Conservation (phyloP, 2,329 filamentous ascomycete species). For the Fonsecaea monophora region DNA sequence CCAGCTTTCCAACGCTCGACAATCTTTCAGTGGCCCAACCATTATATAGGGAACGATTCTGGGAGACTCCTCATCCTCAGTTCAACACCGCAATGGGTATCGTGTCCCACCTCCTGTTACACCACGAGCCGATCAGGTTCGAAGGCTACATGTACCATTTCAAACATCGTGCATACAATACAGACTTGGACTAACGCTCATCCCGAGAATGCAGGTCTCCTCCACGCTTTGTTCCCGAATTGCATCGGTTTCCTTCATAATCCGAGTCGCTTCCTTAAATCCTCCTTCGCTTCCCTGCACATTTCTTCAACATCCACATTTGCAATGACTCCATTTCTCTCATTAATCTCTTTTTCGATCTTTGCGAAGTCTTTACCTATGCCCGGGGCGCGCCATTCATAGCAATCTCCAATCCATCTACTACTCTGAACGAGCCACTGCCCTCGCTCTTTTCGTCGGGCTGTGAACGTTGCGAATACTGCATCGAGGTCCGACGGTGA, state of each 20-base stretch:
- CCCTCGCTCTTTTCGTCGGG: constrained; percentile 40
- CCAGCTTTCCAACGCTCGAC: no score
- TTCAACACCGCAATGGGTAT: neutral
- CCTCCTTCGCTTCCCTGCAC: constrained; percentile 40
- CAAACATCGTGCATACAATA: neutral
- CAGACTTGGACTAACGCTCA: neutral
- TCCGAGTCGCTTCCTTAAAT: constrained; percentile 32
- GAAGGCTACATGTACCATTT: neutral
- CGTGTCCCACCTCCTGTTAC: neutral
- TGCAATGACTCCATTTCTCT: constrained; percentile 37
- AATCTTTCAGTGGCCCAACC: neutral
- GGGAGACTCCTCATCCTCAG: neutral
- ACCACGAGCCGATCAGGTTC: neutral
- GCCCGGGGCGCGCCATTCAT: constrained; percentile 45
- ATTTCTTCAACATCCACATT: constrained; percentile 41
- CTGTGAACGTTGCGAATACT: constrained; percentile 43
- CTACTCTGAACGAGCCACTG: constrained; percentile 48
- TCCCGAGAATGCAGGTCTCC: neutral
- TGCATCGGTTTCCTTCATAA: neutral
- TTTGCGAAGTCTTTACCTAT: constrained; percentile 46
- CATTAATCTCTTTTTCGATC: constrained; percentile 50
- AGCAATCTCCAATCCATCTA: constrained; percentile 44
- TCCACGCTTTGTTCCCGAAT: neutral
- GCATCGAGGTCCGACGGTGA: constrained; percentile 40
- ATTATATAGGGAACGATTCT: neutral